Conservation (phyloP, 2,329 filamentous ascomycete genomes). For the Talaromyces sp. region DNA sequence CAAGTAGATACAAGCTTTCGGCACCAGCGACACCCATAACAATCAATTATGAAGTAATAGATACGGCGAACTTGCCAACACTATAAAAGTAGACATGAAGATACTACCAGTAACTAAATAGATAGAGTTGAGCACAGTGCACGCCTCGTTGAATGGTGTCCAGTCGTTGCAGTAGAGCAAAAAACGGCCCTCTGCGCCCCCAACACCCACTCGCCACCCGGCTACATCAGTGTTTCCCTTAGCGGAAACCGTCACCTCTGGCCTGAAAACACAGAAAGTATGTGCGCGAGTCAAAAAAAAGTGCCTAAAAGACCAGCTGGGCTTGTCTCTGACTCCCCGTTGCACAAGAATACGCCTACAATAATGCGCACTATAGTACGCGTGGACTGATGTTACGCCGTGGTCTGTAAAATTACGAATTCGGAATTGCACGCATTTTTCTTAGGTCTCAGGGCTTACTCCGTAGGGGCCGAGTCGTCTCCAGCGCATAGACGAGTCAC, state of each 20-base stretch:
- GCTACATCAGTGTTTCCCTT: background rate
- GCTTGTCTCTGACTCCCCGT: background rate
- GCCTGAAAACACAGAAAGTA: background rate
- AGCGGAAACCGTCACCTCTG: background rate
- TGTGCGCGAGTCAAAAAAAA: background rate
- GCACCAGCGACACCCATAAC: no score
- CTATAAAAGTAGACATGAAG: background rate
- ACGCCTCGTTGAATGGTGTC: no score
- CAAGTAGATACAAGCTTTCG: no score
- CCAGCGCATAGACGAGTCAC: background rate
- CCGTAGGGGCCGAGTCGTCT: background rate
- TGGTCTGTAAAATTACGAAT: no score
- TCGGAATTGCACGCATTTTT: no score
- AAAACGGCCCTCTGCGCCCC: background rate
- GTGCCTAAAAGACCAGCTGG: background rate
- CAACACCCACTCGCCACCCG: background rate
- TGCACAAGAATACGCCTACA: background rate
- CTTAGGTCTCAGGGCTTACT: background rate
- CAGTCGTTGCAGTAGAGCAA: background rate
- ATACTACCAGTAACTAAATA: no score
- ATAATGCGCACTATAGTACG: no score
- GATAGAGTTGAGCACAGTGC: background rate
- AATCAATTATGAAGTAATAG: no score
- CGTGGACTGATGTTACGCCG: background rate
- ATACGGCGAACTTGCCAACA: no score